Evolutionary conservation across 331 rosid species (phyloP).

Genomic region (Arachis monticola): DNA sequence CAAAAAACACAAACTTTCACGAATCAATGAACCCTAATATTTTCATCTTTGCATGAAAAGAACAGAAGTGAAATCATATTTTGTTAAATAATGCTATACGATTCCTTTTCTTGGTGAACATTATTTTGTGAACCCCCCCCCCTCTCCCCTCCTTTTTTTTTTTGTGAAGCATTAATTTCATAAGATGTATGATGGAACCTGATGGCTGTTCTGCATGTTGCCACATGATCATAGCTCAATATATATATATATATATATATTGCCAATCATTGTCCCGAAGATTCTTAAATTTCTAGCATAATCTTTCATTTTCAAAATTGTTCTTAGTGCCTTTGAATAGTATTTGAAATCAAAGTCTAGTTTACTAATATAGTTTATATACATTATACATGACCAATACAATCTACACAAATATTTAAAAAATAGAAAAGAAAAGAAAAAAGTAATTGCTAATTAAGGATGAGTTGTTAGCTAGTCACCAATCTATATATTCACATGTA

Average conservation of each 20-base stretch:
- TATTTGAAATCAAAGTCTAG: constrained; percentile 10
- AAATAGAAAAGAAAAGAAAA: background rate
- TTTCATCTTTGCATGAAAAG: no score
- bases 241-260: no score
- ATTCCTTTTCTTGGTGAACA: constrained; percentile 5
- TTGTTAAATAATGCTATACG: constrained; percentile 29
- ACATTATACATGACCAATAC: background rate
- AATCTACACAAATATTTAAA: background rate
- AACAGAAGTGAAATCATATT: constrained; percentile 20
- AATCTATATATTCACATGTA: constrained; percentile 18
- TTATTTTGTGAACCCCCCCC: background rate
- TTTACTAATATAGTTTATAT: background rate
- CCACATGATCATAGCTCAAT: background rate
- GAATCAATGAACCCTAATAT: no score
- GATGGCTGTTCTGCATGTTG: constrained; percentile 23
- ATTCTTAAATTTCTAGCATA: background rate
- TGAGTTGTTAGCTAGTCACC: constrained; percentile 14
- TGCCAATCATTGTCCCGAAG: constrained; percentile 8
- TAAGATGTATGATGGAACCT: constrained; percentile 21
- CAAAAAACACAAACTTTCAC: no score
- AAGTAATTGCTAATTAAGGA: background rate
- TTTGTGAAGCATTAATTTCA: constrained; percentile 22
- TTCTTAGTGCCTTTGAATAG: background rate
- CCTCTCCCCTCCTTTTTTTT: no score
- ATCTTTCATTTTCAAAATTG: background rate